Conservation (phyloP, 768 basidiomycete genomes). For the Ramaria rubella region DNA sequence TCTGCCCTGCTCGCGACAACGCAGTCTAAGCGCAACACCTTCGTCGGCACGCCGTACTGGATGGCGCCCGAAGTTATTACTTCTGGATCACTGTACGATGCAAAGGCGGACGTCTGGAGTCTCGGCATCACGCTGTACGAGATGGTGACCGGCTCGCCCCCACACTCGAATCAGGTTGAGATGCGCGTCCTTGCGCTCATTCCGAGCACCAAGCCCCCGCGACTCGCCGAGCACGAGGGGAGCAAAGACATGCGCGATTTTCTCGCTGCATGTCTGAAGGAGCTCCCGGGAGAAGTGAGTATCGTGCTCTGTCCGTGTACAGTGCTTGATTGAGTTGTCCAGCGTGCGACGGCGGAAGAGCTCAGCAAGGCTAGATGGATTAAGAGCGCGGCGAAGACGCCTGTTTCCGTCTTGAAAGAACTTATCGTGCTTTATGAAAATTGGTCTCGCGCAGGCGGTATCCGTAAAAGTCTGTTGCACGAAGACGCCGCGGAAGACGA, state of each 20-base stretch:
- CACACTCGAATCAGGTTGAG: conserved; percentile 77
- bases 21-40: conserved; percentile 88
- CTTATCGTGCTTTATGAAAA: conserved; percentile 72
- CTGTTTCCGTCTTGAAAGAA: conserved; percentile 68
- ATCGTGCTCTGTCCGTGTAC: conserved; percentile 4
- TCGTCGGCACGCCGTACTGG: conserved; percentile 98
- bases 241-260: conserved; percentile 87
- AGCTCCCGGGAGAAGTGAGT: conserved; percentile 67
- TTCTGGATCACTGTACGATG: conserved; percentile 83
- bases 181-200: conserved; percentile 87
- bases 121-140: conserved; percentile 94
- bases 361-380: conserved; percentile 88
- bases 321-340: conserved; percentile 6
- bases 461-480: conserved; percentile 69
- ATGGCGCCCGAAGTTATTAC: conserved; percentile 99
- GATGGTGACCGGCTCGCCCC: conserved; percentile 94
- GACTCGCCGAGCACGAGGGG: conserved; percentile 69
- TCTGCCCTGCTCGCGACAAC: conserved; percentile 82
- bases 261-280: conserved; percentile 72
- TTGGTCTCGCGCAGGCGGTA: conserved; percentile 60
- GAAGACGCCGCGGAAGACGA: conserved; percentile 60
- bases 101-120: conserved; percentile 98
- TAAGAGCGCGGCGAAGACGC: conserved; percentile 59
- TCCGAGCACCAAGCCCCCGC: conserved; percentile 75
- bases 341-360: conserved; percentile 90